These are phyloP conservation scores for Sedum album DNA, from an alignment of 164 flowering plant genomes.

Conservation along the genomic window DNA sequence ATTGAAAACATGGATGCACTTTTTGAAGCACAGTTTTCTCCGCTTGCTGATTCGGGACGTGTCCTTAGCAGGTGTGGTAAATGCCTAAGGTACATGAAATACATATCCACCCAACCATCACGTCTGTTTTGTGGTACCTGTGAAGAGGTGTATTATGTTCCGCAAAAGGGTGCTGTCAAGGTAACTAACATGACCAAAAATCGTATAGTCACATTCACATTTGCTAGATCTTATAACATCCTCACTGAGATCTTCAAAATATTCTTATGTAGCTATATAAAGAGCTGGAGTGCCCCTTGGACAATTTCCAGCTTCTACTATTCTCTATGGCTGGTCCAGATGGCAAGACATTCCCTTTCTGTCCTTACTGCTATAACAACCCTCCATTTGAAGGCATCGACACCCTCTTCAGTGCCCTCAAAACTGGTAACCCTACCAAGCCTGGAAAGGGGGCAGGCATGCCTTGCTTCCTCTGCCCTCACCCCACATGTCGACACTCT, in stretches of 20 bases:
- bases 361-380: slow-evolving; percentile 90
- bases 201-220: background rate
- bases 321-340: slow-evolving; percentile 83
- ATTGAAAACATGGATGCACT: slow-evolving; percentile 88
- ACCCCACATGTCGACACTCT: slow-evolving; percentile 93
- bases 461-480: slow-evolving; percentile 93
- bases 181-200: slow-evolving; percentile 20
- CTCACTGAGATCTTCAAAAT: too few species aligned
- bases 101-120: slow-evolving; percentile 60
- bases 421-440: slow-evolving; percentile 31
- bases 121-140: slow-evolving; percentile 83
- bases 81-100: slow-evolving; percentile 88
- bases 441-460: slow-evolving; percentile 78
- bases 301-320: slow-evolving; percentile 81
- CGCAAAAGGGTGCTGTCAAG: slow-evolving; percentile 84
- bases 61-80: slow-evolving; percentile 90
- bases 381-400: slow-evolving; percentile 93
- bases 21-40: slow-evolving; percentile 96
- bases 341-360: slow-evolving; percentile 81
- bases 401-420: slow-evolving; percentile 37
- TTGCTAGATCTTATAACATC: too few species aligned
- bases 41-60: slow-evolving; percentile 86
- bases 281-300: slow-evolving; percentile 93
- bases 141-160: slow-evolving; percentile 92
- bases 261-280: slow-evolving; percentile 70